Conservation (phyloP, 2,329 filamentous ascomycete genomes). For the Sporothrix brunneoviolacea region DNA sequence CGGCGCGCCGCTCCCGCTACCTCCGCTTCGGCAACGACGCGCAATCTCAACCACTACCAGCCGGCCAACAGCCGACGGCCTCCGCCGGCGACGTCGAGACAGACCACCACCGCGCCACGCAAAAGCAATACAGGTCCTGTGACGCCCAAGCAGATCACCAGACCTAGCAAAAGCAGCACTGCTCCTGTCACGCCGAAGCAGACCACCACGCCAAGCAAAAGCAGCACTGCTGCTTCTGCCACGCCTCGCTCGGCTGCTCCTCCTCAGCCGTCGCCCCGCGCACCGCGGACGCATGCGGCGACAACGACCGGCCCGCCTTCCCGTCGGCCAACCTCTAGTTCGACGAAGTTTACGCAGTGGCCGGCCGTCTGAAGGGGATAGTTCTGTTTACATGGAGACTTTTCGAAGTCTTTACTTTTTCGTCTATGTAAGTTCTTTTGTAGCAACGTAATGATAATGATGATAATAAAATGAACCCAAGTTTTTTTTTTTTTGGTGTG, state of each 20-base stretch:
- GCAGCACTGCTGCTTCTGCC: too few relatives aligned
- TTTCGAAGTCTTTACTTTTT: neutral
- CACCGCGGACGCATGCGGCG: too few relatives aligned
- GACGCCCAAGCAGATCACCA: too few relatives aligned
- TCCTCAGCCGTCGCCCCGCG: neutral
- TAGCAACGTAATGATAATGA: too few relatives aligned
- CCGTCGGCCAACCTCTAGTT: too few relatives aligned
- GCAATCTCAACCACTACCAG: slow-evolving; percentile 10
- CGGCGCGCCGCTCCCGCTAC: neutral
- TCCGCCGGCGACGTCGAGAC: neutral
- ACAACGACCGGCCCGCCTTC: too few relatives aligned
- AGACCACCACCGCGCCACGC: neutral
- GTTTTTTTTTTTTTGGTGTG: too few relatives aligned
- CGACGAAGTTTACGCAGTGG: neutral
- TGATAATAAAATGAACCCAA: too few relatives aligned
- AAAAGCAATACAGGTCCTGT: too few relatives aligned
- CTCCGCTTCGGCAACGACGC: neutral
- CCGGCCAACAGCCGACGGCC: slow-evolving; percentile 5
- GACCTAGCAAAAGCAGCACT: too few relatives aligned
- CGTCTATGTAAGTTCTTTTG: neutral
- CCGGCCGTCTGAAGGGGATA: neutral
- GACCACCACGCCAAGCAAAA: too few relatives aligned
- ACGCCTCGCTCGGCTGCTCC: neutral
- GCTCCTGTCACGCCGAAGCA: too few relatives aligned
- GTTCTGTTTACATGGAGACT: neutral